phyloP scores from a whole-genome alignment of 2,329 filamentous ascomycete genomes.

The Hymenotorrendiella dingleyae region DNA sequence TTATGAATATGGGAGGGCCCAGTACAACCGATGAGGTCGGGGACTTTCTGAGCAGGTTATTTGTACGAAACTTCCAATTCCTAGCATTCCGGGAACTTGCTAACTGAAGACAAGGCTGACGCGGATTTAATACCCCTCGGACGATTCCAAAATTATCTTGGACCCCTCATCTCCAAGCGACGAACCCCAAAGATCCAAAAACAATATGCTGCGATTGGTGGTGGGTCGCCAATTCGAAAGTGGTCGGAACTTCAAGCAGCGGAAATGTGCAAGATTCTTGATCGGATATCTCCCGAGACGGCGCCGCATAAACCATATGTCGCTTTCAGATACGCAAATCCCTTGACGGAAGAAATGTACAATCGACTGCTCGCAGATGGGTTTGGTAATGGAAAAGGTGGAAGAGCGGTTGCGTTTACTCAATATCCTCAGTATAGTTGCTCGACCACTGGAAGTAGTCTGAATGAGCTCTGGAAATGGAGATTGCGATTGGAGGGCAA shows the following conservation, averaged over 20 bases:
- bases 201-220: constrained; percentile 91
- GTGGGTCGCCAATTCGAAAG: constrained; percentile 94
- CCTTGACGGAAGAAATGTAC: constrained; percentile 93
- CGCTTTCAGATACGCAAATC: constrained; percentile 90
- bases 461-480: constrained; percentile 99
- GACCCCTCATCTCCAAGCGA: constrained; percentile 76
- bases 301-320: constrained; percentile 97
- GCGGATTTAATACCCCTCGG: constrained; percentile 94
- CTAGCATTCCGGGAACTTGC: constrained; percentile 7
- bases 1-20: constrained; percentile 98
- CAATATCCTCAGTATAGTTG: constrained; percentile 99
- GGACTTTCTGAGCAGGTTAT: constrained; percentile 83
- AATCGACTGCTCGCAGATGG: constrained; percentile 75
- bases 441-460: constrained; percentile 89
- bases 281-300: constrained; percentile 83
- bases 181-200: constrained; percentile 95
- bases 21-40: constrained; percentile 83
- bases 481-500: constrained; percentile 81
- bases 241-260: constrained; percentile 93
- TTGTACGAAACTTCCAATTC: constrained; percentile 53
- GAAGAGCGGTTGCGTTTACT: constrained; percentile 91
- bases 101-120: too few species aligned
- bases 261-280: constrained; percentile 97
- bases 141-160: constrained; percentile 82
- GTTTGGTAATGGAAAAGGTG: constrained; percentile 84